These are phyloP conservation scores for Patellifolia procumbens DNA, from an alignment of 179 eudicot species.

Conservation along the genomic window DNA sequence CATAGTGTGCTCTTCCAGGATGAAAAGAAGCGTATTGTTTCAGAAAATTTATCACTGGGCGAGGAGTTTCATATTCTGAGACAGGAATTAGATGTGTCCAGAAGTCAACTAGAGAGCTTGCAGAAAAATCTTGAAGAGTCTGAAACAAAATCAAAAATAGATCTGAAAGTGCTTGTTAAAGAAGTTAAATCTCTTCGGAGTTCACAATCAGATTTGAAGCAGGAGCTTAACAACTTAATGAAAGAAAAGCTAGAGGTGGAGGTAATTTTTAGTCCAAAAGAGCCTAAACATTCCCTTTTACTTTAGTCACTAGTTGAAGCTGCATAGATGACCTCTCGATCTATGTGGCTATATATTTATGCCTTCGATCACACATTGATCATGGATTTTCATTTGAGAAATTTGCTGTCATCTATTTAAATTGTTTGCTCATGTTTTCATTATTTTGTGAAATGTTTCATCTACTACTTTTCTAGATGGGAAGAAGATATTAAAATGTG, in stretches of 20 bases:
- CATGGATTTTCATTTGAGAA: neutral
- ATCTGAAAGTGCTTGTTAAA: constrained; percentile 76
- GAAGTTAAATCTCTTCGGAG: constrained; percentile 79
- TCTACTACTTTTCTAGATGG: neutral
- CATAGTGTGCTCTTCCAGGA: constrained; percentile 42
- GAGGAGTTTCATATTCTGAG: constrained; percentile 62
- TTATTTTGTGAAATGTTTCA: neutral
- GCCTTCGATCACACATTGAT: neutral
- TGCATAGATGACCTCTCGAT: neutral
- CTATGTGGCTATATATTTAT: neutral
- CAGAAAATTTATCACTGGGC: constrained; percentile 38
- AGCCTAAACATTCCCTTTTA: neutral
- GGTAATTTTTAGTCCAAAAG: constrained; percentile 40
- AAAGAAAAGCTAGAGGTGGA: constrained; percentile 68
- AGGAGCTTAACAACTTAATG: constrained; percentile 64
- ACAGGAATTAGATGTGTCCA: constrained; percentile 62
- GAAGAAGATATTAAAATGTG: neutral
- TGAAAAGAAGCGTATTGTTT: constrained; percentile 41
- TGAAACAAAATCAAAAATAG: constrained; percentile 75
- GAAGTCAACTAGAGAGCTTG: constrained; percentile 52
- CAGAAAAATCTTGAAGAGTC: constrained; percentile 65
- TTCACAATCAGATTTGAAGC: constrained; percentile 73
- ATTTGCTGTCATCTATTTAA: neutral
- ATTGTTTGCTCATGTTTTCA: neutral
- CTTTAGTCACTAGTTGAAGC: neutral